Base-by-base conservation (phyloP, 228 moss, liverwort and hornwort genomes). In the Sphagnum magellanicum region DNA sequence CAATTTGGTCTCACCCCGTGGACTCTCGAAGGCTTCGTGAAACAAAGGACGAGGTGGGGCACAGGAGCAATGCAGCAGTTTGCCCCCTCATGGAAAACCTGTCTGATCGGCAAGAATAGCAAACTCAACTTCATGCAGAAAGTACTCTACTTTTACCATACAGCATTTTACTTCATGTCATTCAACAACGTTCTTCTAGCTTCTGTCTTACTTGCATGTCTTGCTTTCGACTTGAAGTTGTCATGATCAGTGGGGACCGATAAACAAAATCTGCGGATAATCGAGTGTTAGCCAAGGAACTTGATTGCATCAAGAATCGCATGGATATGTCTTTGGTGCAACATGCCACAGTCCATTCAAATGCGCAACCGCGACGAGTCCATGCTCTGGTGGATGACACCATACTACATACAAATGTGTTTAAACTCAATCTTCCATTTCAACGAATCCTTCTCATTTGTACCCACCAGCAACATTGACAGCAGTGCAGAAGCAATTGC, bases 321-420 rank as follows among this genome's bases (percentile, higher is more conserved):
- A 6, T 73, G 75, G 70, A 53, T 59, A 12, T 53, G 32, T 10
- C 10, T 75, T 0, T 86, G 82, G 79, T 50, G 74, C 4, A 60
- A 60, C n/a, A 60, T 80, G 49, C 86, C 86, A 4, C 72, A 69
- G n/a, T 63, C 79, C 0, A 15, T 79, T 9, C 73, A 73, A 65
- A 72, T 72, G 65, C 77, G 77, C 4, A 86, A 82, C 63, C 72
- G 82, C 6, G 86, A 82, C 10, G 86, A 86, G 68, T 86, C 86
- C 4, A 73, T 71, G 46, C 80, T 82, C 73, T 86, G 86, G 86
- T 86, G 86, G 86, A 86, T 80, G 72, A 74, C 74, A 50, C 82
- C 86, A 16, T 86, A 73, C 80, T 80, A 60, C 63, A 6, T 67
- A 46, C 59, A 64, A 13, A 74, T 82, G 74, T 60, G 79, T 63